Evolutionary conservation across 176 grass and related monocot species (phyloP).

Genomic region (Bromus sterilis): DNA sequence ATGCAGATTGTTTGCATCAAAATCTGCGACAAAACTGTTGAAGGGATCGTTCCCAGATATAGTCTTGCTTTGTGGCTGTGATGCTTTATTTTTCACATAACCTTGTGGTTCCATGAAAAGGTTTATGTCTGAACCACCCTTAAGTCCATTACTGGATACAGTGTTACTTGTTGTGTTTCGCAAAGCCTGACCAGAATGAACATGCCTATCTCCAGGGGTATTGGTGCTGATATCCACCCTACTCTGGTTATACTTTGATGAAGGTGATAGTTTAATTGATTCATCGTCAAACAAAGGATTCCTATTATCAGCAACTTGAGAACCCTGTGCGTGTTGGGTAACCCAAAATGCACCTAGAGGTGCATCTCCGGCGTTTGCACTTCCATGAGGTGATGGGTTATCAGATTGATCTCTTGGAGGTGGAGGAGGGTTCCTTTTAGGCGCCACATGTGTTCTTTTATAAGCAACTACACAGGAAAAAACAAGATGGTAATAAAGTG

Average conservation of each 20-base stretch:
- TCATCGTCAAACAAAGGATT: slow-evolving; percentile 46
- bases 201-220: slow-evolving; percentile 28
- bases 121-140: slow-evolving; percentile 24
- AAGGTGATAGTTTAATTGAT: slow-evolving; percentile 28
- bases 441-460: slow-evolving; percentile 48
- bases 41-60: slow-evolving; percentile 41
- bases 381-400: slow-evolving; percentile 32
- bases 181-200: slow-evolving; percentile 26
- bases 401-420: slow-evolving; percentile 58
- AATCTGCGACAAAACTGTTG: slow-evolving; percentile 52
- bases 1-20: slow-evolving; percentile 52
- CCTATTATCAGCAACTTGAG: slow-evolving; percentile 33
- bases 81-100: slow-evolving; percentile 29
- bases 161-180: slow-evolving; percentile 26
- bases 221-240: slow-evolving; percentile 23
- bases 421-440: slow-evolving; percentile 63
- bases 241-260: slow-evolving; percentile 36
- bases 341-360: slow-evolving; percentile 73
- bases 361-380: slow-evolving; percentile 32
- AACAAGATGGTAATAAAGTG: slow-evolving; percentile 1
- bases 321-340: slow-evolving; percentile 48
- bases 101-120: slow-evolving; percentile 34
- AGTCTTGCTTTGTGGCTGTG: slow-evolving; percentile 20
- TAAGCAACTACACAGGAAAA: slow-evolving; percentile 30
- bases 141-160: slow-evolving; percentile 15